These are phyloP conservation scores for Lyophyllum atratum DNA, from an alignment of 768 basidiomycete genomes.

Conservation along the genomic window DNA sequence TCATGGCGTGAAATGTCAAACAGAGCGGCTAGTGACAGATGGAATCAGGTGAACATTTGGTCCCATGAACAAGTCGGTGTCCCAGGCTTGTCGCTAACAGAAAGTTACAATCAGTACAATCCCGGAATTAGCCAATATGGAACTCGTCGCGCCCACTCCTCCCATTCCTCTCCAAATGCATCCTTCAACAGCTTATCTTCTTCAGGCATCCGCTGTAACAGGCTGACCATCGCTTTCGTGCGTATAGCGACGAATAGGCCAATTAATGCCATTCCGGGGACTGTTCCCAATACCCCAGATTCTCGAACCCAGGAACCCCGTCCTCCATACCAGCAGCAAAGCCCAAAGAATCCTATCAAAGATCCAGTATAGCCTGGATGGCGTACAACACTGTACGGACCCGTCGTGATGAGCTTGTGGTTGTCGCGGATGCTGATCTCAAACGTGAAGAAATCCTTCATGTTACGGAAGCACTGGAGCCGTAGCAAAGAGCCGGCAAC, in stretches of 20 bases:
- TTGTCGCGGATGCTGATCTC: slow-evolving; percentile 33
- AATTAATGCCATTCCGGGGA: neutral
- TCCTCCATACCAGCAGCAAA: slow-evolving; percentile 3
- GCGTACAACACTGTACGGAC: slow-evolving; percentile 40
- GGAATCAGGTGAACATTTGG: too few species aligned
- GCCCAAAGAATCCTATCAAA: neutral
- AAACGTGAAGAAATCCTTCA: slow-evolving; percentile 42
- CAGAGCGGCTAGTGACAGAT: neutral
- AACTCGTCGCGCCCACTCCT: slow-evolving; percentile 14
- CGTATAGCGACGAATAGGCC: neutral
- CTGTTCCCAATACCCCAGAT: slow-evolving; percentile 3
- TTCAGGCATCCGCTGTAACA: slow-evolving; percentile 6
- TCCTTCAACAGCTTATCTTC: slow-evolving; percentile 15
- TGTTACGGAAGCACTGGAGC: slow-evolving; percentile 34
- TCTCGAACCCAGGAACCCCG: slow-evolving; percentile 6
- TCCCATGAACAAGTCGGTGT: too few species aligned
- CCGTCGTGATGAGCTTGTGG: slow-evolving; percentile 38
- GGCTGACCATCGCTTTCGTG: neutral
- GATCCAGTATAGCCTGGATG: slow-evolving; percentile 37
- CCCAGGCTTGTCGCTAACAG: too few species aligned
- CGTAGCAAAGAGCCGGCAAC: slow-evolving; percentile 34
- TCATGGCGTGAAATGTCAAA: too few species aligned
- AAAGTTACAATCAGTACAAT: too few species aligned
- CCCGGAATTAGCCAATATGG: slow-evolving; percentile 7
- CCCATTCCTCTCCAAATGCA: slow-evolving; percentile 17